phyloP scores from a whole-genome alignment of 768 basidiomycete genomes.

The Mycena pura region DNA sequence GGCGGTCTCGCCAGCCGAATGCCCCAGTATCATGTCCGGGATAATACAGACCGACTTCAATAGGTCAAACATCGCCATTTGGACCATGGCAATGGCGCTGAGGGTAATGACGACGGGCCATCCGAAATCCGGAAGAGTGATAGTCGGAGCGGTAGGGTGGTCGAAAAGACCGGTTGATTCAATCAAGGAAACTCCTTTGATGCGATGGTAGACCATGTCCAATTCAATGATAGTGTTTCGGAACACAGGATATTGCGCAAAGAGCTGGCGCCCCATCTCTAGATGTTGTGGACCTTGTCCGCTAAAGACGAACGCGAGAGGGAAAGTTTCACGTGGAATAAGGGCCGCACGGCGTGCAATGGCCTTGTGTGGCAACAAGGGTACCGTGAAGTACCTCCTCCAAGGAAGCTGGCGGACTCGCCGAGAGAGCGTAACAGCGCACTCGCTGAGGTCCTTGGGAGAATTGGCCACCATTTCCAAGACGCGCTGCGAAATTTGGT shows the following conservation, averaged over 20 bases:
- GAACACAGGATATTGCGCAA: no score
- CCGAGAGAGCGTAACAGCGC: not conserved
- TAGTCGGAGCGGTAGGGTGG: no score
- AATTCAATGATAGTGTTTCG: not conserved
- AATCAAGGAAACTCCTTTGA: not conserved
- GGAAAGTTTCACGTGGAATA: not conserved
- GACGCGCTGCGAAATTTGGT: not conserved
- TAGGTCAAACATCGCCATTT: conserved; percentile 40
- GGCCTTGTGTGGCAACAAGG: not conserved
- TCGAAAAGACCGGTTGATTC: not conserved
- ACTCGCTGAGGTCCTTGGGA: not conserved
- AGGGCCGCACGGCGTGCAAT: not conserved
- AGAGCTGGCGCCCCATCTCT: no score
- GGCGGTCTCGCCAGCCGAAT: conserved; percentile 44
- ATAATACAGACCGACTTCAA: conserved; percentile 29
- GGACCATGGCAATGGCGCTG: conserved; percentile 37
- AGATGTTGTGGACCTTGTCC: no score
- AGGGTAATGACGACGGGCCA: conserved; percentile 31
- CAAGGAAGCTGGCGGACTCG: not conserved
- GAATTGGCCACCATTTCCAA: not conserved
- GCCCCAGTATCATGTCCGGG: conserved; percentile 38
- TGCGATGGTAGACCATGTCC: not conserved
- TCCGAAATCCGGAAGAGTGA: not conserved
- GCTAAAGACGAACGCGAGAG: not conserved
- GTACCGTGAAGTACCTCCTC: not conserved